Evolutionary conservation across 371 early-diverging fungal species (phyloP).

Genomic region (Paraphysoderma sedebokerense): DNA sequence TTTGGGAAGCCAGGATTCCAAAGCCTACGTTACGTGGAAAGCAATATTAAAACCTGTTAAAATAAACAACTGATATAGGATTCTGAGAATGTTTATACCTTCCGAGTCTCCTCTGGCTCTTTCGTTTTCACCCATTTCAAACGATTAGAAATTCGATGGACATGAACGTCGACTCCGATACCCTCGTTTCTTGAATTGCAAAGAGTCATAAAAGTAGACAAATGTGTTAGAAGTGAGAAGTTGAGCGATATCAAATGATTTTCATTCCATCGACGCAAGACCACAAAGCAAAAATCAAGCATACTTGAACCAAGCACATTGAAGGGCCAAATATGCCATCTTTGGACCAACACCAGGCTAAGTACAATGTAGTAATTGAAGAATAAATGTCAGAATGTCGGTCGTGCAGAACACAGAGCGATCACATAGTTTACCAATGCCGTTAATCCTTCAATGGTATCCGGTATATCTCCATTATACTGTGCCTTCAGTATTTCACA

Average conservation of each 20-base stretch:
- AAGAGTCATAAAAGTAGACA: constrained; percentile 1
- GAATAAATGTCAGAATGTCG: too few species aligned
- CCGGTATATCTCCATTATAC: constrained; percentile 72
- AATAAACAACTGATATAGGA: background rate
- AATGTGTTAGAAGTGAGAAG: background rate
- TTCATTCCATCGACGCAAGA: background rate
- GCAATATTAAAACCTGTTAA: background rate
- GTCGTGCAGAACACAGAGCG: too few species aligned
- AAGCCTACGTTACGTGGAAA: constrained; percentile 16
- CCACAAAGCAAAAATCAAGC: constrained; percentile 2
- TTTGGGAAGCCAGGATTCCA: constrained; percentile 73
- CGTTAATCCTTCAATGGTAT: constrained; percentile 53
- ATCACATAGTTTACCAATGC: constrained; percentile 26
- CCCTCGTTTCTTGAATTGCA: constrained; percentile 40
- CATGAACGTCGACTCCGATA: constrained; percentile 98
- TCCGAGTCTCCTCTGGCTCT: constrained; percentile 64
- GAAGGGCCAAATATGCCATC: constrained; percentile 81
- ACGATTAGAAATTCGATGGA: constrained; percentile 84
- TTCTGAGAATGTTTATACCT: constrained; percentile 16
- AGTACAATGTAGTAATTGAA: too few species aligned
- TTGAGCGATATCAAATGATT: background rate
- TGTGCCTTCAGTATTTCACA: constrained; percentile 51
- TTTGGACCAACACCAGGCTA: constrained; percentile 95
- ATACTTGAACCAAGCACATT: constrained; percentile 68
- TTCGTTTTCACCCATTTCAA: constrained; percentile 73